Evolutionary conservation across 345 rosid genomes (phyloP).

Genomic region (Rhizophora mangle): DNA sequence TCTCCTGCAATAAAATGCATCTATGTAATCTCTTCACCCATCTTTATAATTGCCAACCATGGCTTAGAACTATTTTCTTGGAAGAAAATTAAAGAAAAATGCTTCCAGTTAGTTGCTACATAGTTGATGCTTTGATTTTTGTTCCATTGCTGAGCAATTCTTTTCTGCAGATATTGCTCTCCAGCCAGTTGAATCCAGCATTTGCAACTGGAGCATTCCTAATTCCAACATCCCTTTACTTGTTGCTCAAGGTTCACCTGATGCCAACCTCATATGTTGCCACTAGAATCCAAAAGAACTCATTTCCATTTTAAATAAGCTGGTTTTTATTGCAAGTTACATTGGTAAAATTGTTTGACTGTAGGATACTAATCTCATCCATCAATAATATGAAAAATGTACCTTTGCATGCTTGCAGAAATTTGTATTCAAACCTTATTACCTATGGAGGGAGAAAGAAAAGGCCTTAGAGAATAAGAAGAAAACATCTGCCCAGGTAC

Average conservation of each 20-base stretch:
- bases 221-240: conserved; percentile 80
- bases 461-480: conserved; percentile 69
- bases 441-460: conserved; percentile 57
- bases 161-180: conserved; percentile 72
- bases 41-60: background rate
- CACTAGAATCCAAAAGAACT: conserved; percentile 7
- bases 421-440: conserved; percentile 74
- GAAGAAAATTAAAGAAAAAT: conserved; percentile 2
- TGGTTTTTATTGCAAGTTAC: background rate
- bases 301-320: background rate
- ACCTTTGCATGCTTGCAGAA: conserved; percentile 42
- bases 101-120: background rate
- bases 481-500: conserved; percentile 73
- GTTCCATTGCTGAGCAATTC: conserved; percentile 23
- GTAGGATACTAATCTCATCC: too few relatives aligned
- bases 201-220: conserved; percentile 80
- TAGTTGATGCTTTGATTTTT: conserved; percentile 3
- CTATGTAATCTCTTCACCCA: background rate
- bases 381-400: background rate
- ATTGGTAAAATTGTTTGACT: background rate
- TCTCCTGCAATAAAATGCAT: background rate
- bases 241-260: conserved; percentile 70
- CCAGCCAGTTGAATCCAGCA: conserved; percentile 49
- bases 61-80: background rate
- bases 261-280: conserved; percentile 3